Evolutionary conservation across 73 alveolate species (phyloP), one percentile per base, ranked within the genome.

Genomic region (Blepharisma stoltei): DNA sequence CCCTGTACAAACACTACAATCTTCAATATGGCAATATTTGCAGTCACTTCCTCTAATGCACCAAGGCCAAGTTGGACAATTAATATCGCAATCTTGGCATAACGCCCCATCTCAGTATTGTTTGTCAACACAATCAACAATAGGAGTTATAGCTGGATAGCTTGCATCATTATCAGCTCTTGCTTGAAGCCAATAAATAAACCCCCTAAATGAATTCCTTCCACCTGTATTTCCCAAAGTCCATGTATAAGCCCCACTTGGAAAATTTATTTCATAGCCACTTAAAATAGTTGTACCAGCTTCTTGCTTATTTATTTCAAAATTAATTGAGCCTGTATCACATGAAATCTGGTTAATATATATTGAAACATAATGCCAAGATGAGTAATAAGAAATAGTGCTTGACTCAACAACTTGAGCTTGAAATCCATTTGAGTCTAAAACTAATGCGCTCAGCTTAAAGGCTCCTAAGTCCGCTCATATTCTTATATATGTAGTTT

Each of bases 31-130:
- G 73, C 73, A 60, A 18, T 1, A 1, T 9, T 60, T n/a, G 5
- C 73, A 60, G 5, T 60, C 46, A 5, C 23, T 25, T 5, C 49
- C 18, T 14, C 46, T 20, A 52, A 52, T 52, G 4, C 73, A 60
- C 5, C 49, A 60, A 60, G 73, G 73, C 73, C 73, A 60, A 60
- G 37, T 25, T 20, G 1, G 14, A 5, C 73, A 60, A 60, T n/a
- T 20, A 1, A 47, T 2, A 5, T 60, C 45, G 5, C 73, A 60
- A 5, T 18, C 47, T 20, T 18, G 14, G 23, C 73, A 60, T 1
- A 4, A 9, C 0, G 73, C 2, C 2, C 18, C 46, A 20, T 60
- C 37, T 14, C 23, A 60, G 4, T 60, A 60, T 25, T 60, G 48
- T 14, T 60, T 60, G 5, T 18, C 14, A 0, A 11, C 0, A 60